phyloP scores from a whole-genome alignment of 768 basidiomycete genomes.

The Gyrodon lividus region DNA sequence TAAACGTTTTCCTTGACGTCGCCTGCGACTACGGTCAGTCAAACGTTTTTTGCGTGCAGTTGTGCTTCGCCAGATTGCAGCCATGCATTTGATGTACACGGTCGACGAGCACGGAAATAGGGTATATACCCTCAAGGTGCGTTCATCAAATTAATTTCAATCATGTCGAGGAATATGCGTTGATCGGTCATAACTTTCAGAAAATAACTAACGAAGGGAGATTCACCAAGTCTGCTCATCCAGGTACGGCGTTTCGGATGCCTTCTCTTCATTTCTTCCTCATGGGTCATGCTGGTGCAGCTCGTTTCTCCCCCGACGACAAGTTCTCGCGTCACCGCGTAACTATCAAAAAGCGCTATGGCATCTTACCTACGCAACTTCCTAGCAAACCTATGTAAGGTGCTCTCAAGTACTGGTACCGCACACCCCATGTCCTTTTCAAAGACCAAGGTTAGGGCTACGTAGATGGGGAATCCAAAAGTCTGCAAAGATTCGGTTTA shows the following conservation, averaged over 20 bases:
- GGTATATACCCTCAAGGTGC: constrained; percentile 89
- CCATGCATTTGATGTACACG: constrained; percentile 98
- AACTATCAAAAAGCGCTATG: constrained; percentile 92
- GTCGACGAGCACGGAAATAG: constrained; percentile 74
- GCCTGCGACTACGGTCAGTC: no score
- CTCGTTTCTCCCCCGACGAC: constrained; percentile 98
- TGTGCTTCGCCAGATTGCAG: constrained; percentile 16
- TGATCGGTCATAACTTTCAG: constrained; percentile 39
- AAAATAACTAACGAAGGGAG: constrained; percentile 81
- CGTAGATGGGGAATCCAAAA: not conserved
- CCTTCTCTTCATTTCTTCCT: not conserved
- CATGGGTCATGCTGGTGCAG: constrained; percentile 38
- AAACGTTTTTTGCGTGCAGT: no score
- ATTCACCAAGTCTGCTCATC: constrained; percentile 94
- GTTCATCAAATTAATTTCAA: constrained; percentile 15
- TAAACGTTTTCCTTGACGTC: no score
- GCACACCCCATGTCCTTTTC: no score
- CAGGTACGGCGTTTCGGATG: constrained; percentile 55
- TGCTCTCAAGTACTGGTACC: not conserved
- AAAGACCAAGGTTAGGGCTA: no score
- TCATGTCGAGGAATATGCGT: not conserved
- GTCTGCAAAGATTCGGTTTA: not conserved
- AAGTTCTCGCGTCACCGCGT: constrained; percentile 98
- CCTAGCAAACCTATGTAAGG: constrained; percentile 83
- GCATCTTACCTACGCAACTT: constrained; percentile 85